A percentile compares a stretch with the other conserved stretches of the same genome.
Conservation (phyloP, 2,329 filamentous ascomycete species). For the Ophiosphaerella herpotricha region DNA sequence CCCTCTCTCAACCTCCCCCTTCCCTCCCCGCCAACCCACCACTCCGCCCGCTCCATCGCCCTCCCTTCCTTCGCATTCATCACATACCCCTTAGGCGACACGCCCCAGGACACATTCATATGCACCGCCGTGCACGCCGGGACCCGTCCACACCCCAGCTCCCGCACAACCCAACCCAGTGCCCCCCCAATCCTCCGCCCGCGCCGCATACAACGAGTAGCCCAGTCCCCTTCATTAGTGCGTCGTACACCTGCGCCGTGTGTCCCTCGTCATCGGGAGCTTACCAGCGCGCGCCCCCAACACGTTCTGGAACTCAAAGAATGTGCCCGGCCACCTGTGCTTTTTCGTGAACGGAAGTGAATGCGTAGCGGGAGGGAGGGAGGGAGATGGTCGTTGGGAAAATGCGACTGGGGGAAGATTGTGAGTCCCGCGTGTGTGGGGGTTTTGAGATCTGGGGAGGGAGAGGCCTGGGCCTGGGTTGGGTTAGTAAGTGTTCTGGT, state of each 20-base stretch:
- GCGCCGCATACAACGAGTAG: slow-evolving; percentile 46
- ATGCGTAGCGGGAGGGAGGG: slow-evolving; percentile 37
- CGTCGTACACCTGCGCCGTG: slow-evolving; percentile 33
- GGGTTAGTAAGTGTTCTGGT: background rate
- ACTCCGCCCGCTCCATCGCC: slow-evolving; percentile 39
- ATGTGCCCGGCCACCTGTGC: no score
- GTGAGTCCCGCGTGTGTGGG: slow-evolving; percentile 42
- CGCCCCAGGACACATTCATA: slow-evolving; percentile 48
- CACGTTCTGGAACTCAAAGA: slow-evolving; percentile 47
- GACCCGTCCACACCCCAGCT: slow-evolving; percentile 43
- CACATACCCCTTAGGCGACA: slow-evolving; percentile 36
- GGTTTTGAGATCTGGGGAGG: slow-evolving; percentile 36
- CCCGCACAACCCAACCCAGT: slow-evolving; percentile 45
- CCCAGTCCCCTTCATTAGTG: slow-evolving; percentile 43
- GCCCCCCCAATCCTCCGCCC: slow-evolving; percentile 49
- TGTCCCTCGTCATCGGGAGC: no score
- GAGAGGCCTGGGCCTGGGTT: slow-evolving; percentile 18
- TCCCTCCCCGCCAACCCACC: slow-evolving; percentile 29
- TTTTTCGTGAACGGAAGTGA: slow-evolving; percentile 48
- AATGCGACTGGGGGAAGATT: slow-evolving; percentile 39
- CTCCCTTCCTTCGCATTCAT: slow-evolving; percentile 41
- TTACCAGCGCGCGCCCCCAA: no score
- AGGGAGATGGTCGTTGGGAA: slow-evolving; percentile 45
- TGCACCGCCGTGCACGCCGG: slow-evolving; percentile 48
- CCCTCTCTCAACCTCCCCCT: slow-evolving; percentile 34